A percentile compares a stretch with the other conserved stretches of the same genome.
These are phyloP conservation scores for Golubevia pallescens DNA, from an alignment of 1,284 basidiomycete species.

Conservation along the genomic window DNA sequence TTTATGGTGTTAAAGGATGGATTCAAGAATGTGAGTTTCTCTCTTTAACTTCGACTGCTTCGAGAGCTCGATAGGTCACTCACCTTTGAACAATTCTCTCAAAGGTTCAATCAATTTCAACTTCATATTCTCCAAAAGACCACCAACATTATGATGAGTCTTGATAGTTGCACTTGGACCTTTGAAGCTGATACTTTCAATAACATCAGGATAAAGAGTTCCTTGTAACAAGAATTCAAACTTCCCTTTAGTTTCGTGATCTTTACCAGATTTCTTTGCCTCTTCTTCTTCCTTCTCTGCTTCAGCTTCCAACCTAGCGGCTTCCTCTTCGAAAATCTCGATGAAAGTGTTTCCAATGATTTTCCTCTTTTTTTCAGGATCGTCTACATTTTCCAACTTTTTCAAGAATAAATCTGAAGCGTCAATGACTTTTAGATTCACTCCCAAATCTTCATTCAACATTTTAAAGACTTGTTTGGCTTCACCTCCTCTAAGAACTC, in stretches of 20 bases:
- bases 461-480: constrained; percentile 92
- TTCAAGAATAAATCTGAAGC: constrained; percentile 91
- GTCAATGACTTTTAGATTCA: constrained; percentile 94
- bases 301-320: constrained; percentile 83
- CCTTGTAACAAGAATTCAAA: constrained; percentile 98
- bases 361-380: constrained; percentile 96
- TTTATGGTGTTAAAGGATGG: too few relatives aligned
- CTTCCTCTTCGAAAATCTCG: constrained; percentile 93
- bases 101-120: constrained; percentile 98
- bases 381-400: constrained; percentile 87
- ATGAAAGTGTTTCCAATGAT: constrained; percentile 99
- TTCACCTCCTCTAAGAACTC: constrained; percentile 91
- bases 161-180: constrained; percentile 99
- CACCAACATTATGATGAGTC: constrained; percentile 99
- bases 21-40: too few relatives aligned
- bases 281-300: constrained; percentile 76
- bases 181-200: constrained; percentile 99
- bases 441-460: constrained; percentile 90
- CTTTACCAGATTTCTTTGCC: constrained; percentile 68
- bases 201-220: constrained; percentile 99
- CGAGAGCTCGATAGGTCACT: too few relatives aligned
- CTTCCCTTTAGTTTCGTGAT: constrained; percentile 69
- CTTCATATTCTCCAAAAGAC: constrained; percentile 96
- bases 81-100: constrained; percentile 96
- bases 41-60: too few relatives aligned